Conservation (phyloP, 345 rosid genomes). For the Melaleuca alternifolia region DNA sequence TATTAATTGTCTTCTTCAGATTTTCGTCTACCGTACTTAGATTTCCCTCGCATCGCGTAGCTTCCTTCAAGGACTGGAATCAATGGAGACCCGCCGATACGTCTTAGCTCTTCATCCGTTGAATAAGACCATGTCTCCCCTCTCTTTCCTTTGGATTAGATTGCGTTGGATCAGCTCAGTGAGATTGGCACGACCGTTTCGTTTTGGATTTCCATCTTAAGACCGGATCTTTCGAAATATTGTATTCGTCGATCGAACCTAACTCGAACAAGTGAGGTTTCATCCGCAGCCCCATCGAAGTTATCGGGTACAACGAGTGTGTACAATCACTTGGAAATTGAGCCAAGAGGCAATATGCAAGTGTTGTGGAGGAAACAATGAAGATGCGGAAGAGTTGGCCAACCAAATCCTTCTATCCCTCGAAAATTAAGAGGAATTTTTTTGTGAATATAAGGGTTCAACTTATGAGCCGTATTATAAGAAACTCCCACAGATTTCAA, state of each 20-base stretch:
- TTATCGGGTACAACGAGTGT: background rate
- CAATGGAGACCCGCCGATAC: too few species aligned
- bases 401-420: background rate
- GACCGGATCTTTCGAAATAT: background rate
- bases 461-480: background rate
- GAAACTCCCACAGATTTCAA: background rate
- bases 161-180: background rate
- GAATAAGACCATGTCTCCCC: too few species aligned
- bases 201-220: background rate
- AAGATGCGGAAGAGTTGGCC: background rate
- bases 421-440: background rate
- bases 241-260: background rate
- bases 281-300: background rate
- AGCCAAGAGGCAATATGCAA: background rate
- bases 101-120: too few species aligned
- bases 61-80: background rate
- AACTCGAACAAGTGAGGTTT: background rate
- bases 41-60: background rate
- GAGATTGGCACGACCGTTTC: background rate
- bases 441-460: too few species aligned
- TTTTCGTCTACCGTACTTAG: background rate
- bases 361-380: background rate
- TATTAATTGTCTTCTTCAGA: background rate
- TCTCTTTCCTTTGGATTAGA: background rate
- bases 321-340: background rate